Conservation (phyloP, 257 asterid species). For the Primulina tabacum region DNA sequence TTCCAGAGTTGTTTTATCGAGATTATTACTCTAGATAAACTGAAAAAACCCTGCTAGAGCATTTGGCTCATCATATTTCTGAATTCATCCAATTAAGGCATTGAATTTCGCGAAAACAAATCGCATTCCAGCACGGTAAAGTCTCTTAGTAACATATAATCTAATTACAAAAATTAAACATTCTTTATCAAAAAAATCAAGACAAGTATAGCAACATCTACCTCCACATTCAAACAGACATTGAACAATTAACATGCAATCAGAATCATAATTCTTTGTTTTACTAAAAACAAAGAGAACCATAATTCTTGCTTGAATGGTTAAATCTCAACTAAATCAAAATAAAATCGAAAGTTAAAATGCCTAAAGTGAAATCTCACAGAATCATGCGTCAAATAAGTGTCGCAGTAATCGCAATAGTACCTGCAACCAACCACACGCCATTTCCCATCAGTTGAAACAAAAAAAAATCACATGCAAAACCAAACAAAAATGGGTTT, state of each 20-base stretch:
- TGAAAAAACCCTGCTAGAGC: neutral
- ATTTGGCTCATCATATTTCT: no score
- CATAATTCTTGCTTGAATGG: no score
- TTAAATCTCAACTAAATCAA: no score
- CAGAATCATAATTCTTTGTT: neutral
- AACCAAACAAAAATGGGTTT: neutral
- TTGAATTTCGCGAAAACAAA: no score
- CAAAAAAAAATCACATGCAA: neutral
- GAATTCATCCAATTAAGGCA: neutral
- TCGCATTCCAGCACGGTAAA: no score
- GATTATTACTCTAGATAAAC: neutral
- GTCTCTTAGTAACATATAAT: no score
- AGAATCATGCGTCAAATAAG: slow-evolving; percentile 97
- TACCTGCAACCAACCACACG: slow-evolving; percentile 45
- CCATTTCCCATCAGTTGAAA: slow-evolving; percentile 5
- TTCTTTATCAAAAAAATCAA: no score
- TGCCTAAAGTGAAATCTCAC: slow-evolving; percentile 35
- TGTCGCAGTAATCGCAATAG: slow-evolving; percentile 93
- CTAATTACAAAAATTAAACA: no score
- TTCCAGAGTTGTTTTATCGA: slow-evolving; percentile 4
- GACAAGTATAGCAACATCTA: no score
- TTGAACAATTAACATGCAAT: neutral
- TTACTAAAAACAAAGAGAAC: neutral
- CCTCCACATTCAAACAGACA: neutral
- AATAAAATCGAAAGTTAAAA: neutral